Percentiles rank a stretch among this genome's conserved stretches.
phyloP scores from a whole-genome alignment of 192 early-diverging fungal species.

The Lunasporangiospora selenospora region DNA sequence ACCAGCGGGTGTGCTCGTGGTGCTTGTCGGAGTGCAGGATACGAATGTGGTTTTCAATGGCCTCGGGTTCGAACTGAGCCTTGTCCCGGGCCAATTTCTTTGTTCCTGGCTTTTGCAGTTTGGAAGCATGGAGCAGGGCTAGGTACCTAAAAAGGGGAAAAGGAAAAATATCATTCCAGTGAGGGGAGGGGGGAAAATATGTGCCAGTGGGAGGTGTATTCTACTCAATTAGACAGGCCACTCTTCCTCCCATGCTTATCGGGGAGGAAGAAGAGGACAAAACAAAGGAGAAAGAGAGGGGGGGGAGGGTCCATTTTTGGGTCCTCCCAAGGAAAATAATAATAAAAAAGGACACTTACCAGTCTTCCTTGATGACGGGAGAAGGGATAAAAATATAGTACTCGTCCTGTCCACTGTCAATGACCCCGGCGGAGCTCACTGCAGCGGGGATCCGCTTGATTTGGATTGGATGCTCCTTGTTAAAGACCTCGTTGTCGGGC shows the following conservation, averaged over 20 bases:
- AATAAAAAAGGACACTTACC: slow-evolving; percentile 66
- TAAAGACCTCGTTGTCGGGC: slow-evolving; percentile 70
- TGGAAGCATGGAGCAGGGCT: slow-evolving; percentile 33
- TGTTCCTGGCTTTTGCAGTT: slow-evolving; percentile 38
- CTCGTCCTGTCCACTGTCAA: slow-evolving; percentile 41
- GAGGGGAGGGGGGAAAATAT: no score
- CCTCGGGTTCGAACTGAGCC: slow-evolving; percentile 42
- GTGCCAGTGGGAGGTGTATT: no score
- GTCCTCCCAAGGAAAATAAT: neutral
- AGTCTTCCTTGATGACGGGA: slow-evolving; percentile 88
- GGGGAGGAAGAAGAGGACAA: no score
- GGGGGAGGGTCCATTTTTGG: no score
- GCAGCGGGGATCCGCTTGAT: slow-evolving; percentile 37
- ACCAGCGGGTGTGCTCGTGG: slow-evolving; percentile 66
- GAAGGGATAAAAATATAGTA: slow-evolving; percentile 69
- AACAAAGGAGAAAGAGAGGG: no score
- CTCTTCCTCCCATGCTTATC: no score
- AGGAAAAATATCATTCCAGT: no score
- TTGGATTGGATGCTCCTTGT: slow-evolving; percentile 61
- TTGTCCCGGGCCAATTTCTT: slow-evolving; percentile 50
- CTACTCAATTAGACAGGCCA: no score
- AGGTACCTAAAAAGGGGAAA: slow-evolving; percentile 21
- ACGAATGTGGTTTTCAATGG: slow-evolving; percentile 41
- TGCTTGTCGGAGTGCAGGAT: slow-evolving; percentile 59
- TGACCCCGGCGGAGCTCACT: slow-evolving; percentile 8